Base-by-base conservation (phyloP, 495 filamentous ascomycete species). In the Lepraria neglecta region DNA sequence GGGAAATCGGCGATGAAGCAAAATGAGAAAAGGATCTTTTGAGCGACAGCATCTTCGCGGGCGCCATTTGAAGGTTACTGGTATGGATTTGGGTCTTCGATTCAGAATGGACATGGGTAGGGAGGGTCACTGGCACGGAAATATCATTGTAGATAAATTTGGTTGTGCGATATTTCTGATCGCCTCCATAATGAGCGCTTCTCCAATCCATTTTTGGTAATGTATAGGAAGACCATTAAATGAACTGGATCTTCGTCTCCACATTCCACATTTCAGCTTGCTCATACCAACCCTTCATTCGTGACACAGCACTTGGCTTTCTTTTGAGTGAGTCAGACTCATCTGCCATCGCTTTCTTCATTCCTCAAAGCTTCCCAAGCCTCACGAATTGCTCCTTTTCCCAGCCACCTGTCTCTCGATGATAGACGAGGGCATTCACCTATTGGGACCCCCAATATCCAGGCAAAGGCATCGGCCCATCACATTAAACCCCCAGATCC, bases 1-100 rank as follows among this genome's bases (percentile, higher is more conserved):
- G 3, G 51, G 50, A 43, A 53, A 46, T 15, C 59, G 47, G 61
- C 57, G 55, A 42, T 64, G 54, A 46, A 68, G 62, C 62, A 6
- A 51, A 19, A 17, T 6, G 33, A 27, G 10, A 17, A 15, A 21
- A 19, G 11, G 10, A 11, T n/a, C 21, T 27, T 7, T 19, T 17
- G 11, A 12, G 33, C 1, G 57, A 42, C 31, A 24, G 19, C 38
- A 30, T 7, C 3, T 28, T 33, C n/a, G n/a, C 31, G 2, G 31
- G n/a, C 38, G 17, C 24, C n/a, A 60, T 14, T 15, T 14, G 47
- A 52, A 42, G 7, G n/a, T 24, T 56, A 44, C 10, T n/a, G 24
- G 54, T 19, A 42, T 43, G 33, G 6, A 2, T 30, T 30, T 56
- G 35, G 54, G 21, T n/a, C 24, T 52, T 31, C 48, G 17, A 33